A percentile compares a stretch with the other conserved stretches of the same genome.
Conservation (phyloP, 352 stramenopile species). For the Pythium inflatum region DNA sequence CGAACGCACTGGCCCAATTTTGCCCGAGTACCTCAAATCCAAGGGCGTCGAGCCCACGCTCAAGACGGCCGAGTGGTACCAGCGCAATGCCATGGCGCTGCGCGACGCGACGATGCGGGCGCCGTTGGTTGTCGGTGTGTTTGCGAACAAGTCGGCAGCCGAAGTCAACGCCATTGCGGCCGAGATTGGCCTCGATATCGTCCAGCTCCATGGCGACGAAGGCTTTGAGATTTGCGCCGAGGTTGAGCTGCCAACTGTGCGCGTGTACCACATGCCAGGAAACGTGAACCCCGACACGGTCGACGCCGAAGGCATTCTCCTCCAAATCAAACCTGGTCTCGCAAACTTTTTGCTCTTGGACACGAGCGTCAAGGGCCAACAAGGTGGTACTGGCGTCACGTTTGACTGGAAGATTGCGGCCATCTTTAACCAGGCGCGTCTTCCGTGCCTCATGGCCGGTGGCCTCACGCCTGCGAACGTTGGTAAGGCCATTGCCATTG, state of each 20-base stretch:
- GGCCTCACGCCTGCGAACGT: slow-evolving; percentile 96
- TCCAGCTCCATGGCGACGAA: slow-evolving; percentile 98
- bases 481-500: slow-evolving; percentile 79
- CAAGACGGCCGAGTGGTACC: slow-evolving; percentile 75
- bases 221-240: slow-evolving; percentile 87
- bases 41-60: slow-evolving; percentile 34
- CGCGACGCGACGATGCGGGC: slow-evolving; percentile 70
- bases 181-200: slow-evolving; percentile 94
- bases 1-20: slow-evolving; percentile 81
- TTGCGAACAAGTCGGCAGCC: slow-evolving; percentile 94
- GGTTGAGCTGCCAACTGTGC: slow-evolving; percentile 89
- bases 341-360: slow-evolving; percentile 95
- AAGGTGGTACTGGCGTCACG: slow-evolving; percentile 91
- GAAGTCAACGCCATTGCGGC: slow-evolving; percentile 91
- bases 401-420: slow-evolving; percentile 97
- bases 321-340: slow-evolving; percentile 59
- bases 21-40: slow-evolving; percentile 48
- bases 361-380: slow-evolving; percentile 94
- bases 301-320: slow-evolving; percentile 73
- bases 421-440: slow-evolving; percentile 85
- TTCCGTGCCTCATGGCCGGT: slow-evolving; percentile 97
- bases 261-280: slow-evolving; percentile 94
- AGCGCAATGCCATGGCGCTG: slow-evolving; percentile 68
- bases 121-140: slow-evolving; percentile 94
- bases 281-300: slow-evolving; percentile 69